These are phyloP conservation scores for Nakazawaea peltata DNA, from an alignment of 805 yeast genomes.

Conservation along the genomic window DNA sequence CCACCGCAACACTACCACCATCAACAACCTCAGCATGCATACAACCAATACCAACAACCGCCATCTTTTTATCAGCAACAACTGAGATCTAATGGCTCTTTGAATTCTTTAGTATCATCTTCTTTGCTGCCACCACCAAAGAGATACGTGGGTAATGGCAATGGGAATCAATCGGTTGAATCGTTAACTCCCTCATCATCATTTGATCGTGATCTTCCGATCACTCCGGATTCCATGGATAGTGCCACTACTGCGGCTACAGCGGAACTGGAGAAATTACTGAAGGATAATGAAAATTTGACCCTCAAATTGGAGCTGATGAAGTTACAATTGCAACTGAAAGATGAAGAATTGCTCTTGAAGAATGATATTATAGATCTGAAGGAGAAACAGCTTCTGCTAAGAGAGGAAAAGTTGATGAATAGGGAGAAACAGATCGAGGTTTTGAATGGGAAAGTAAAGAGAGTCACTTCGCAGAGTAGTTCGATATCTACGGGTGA, in stretches of 20 bases:
- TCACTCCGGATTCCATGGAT: slow-evolving; percentile 8
- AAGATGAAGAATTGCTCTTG: slow-evolving; percentile 7
- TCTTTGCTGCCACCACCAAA: slow-evolving; percentile 1
- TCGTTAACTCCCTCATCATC: slow-evolving; percentile 2
- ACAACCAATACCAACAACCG: no score
- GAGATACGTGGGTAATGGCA: no score
- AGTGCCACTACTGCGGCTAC: not conserved
- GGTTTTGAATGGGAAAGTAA: not conserved
- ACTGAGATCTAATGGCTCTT: slow-evolving; percentile 1
- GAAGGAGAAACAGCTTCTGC: slow-evolving; percentile 5
- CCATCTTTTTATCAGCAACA: not conserved
- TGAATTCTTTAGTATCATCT: no score
- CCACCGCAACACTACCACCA: no score
- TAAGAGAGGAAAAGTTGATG: slow-evolving; percentile 8
- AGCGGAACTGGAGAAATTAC: slow-evolving; percentile 3
- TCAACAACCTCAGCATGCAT: no score
- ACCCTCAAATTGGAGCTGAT: not conserved
- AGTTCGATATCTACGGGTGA: no score
- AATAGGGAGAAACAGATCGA: slow-evolving; percentile 9
- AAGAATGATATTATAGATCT: slow-evolving; percentile 8
- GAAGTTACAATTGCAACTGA: slow-evolving; percentile 1
- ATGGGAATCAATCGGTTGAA: not conserved
- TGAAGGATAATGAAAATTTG: not conserved
- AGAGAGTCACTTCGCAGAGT: no score
- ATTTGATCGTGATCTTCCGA: slow-evolving; percentile 2